Evolutionary conservation across 306 rosid species (phyloP), one percentile per base, ranked within the genome.

Genomic region (Lithocarpus polystachyus): DNA sequence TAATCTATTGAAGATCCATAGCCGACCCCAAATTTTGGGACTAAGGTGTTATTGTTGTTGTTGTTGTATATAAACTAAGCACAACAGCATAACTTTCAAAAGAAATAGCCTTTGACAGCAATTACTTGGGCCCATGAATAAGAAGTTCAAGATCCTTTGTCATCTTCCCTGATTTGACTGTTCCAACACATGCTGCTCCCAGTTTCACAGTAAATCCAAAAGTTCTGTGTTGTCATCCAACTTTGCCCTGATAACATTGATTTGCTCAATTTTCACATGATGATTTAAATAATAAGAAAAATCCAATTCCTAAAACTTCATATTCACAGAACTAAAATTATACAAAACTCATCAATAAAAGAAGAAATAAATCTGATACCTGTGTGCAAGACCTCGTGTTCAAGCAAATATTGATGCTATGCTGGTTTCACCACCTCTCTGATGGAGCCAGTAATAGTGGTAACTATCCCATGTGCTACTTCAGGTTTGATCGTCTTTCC

Each of bases 401-500:
- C 96, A 95, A 83, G 99, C 98, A 90, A 93, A 95, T 79, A 90
- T 91, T 78, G 99, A 95, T n/a, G 99, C 99, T 75, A 90, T 92
- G 90, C 98, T 91, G 68, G 99, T 95, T 91, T 95, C 99, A 60
- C 96, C 98, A 31, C 99, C 99, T 79, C 88, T 95, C 84, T 91
- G 96, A 84, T 95, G 99, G 89, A 95, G 97, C 91, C 99, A 87
- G 76, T 8, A 95, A 81, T 95, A 97, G 61, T 96, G 86, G 99
- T 95, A 59, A 95, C 97, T 62, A 97, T 95, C 29, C 99, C 99
- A 71, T 95, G 98, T 75, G 99, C 99, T 54, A 98, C 99, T 89
- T 95, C 99, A 54, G 98, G 94, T 90, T 95, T 98, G 2, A 95
- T 95, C 31, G 99, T 91, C 88, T 92, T 95, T 75, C 99, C 99